A percentile compares a stretch with the other conserved stretches of the same genome.
Conservation (phyloP, 805 yeast species). For the Candida oleophila region DNA sequence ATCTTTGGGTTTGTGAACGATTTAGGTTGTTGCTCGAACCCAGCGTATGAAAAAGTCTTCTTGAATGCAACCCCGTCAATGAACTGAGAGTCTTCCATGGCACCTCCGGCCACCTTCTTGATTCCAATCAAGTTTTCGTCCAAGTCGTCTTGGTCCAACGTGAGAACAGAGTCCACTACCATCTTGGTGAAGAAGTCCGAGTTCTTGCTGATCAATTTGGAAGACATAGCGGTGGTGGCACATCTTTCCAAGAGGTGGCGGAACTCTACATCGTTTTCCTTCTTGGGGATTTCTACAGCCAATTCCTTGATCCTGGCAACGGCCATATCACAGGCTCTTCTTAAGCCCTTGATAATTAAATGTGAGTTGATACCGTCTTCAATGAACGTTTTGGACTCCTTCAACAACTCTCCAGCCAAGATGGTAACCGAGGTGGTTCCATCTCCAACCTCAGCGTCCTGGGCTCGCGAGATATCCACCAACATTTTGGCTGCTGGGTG, state of each 20-base stretch:
- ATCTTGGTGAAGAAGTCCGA: conserved; percentile 88
- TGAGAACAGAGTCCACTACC: conserved; percentile 93
- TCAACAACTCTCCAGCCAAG: conserved; percentile 89
- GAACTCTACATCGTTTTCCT: conserved; percentile 47
- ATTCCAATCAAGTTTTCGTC: conserved; percentile 92
- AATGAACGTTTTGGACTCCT: conserved; percentile 84
- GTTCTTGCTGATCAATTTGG: conserved; percentile 86
- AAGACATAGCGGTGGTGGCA: conserved; percentile 97
- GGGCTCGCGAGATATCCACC: conserved; percentile 93
- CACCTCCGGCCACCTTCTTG: conserved; percentile 94
- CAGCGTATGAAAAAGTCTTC: conserved; percentile 96
- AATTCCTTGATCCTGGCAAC: conserved; percentile 70
- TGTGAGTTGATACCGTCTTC: conserved; percentile 97
- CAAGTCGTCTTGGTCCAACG: conserved; percentile 79
- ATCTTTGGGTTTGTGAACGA: conserved; percentile 76
- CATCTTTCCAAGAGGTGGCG: conserved; percentile 83
- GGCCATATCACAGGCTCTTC: conserved; percentile 78
- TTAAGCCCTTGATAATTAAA: conserved; percentile 81
- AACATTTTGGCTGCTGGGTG: conserved; percentile 98
- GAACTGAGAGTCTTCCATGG: conserved; percentile 88
- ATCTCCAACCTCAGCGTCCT: conserved; percentile 98
- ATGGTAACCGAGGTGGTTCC: conserved; percentile 98
- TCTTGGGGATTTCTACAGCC: conserved; percentile 64
- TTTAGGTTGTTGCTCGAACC: conserved; percentile 98
- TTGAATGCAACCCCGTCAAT: conserved; percentile 96